These are phyloP conservation scores for Penicillium salamii DNA, from an alignment of 495 filamentous ascomycete species.

Conservation along the genomic window DNA sequence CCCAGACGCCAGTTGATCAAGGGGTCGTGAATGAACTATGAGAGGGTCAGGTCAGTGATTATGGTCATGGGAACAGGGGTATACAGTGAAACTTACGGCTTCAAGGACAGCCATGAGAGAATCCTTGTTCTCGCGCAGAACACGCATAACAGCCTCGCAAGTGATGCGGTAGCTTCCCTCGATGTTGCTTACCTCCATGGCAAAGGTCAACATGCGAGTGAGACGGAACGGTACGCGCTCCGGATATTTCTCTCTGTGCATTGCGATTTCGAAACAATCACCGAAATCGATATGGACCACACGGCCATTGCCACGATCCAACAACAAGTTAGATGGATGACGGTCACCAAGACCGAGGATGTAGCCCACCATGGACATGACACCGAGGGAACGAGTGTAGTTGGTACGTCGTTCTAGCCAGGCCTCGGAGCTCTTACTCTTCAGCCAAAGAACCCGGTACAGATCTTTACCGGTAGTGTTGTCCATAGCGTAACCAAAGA, in stretches of 20 bases:
- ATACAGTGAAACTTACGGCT: slow-evolving; percentile 64
- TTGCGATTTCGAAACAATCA: slow-evolving; percentile 98
- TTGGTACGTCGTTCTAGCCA: slow-evolving; percentile 97
- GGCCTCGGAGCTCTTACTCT: slow-evolving; percentile 95
- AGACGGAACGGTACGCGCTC: slow-evolving; percentile 96
- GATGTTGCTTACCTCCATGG: slow-evolving; percentile 99
- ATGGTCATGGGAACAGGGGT: neutral
- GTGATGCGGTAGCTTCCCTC: slow-evolving; percentile 97
- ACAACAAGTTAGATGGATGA: slow-evolving; percentile 95
- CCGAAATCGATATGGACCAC: slow-evolving; percentile 99
- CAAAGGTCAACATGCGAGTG: slow-evolving; percentile 97
- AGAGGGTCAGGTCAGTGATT: slow-evolving; percentile 23
- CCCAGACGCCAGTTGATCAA: slow-evolving; percentile 95
- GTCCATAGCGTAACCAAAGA: slow-evolving; percentile 97
- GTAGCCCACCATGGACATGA: slow-evolving; percentile 99
- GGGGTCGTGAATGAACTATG: slow-evolving; percentile 94
- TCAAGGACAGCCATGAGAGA: slow-evolving; percentile 97
- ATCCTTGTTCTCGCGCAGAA: slow-evolving; percentile 94
- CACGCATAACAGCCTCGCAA: slow-evolving; percentile 97
- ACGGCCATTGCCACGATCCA: slow-evolving; percentile 91
- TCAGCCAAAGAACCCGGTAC: slow-evolving; percentile 96
- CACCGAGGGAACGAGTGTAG: slow-evolving; percentile 93
- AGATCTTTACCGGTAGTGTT: slow-evolving; percentile 98
- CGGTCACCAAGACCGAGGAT: slow-evolving; percentile 95
- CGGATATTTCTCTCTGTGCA: slow-evolving; percentile 99